phyloP scores from a whole-genome alignment of 257 asterid genomes.

The Solanum neorickii region DNA sequence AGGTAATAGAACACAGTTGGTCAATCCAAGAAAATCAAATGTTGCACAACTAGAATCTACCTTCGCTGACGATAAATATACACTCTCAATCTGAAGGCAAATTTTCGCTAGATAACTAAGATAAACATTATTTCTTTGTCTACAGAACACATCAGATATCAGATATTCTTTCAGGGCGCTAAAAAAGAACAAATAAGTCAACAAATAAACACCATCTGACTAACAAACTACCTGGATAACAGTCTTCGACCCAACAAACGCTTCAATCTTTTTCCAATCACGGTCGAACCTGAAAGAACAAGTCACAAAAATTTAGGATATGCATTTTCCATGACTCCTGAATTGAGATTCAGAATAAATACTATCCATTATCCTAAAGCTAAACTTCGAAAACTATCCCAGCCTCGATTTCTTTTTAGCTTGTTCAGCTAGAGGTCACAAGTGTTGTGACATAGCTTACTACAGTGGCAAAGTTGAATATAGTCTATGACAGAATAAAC shows the following conservation, averaged over 20 bases:
- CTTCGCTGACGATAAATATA: background rate
- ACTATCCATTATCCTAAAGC: background rate
- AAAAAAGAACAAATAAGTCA: background rate
- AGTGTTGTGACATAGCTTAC: background rate
- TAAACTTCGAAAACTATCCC: background rate
- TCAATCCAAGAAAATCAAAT: background rate
- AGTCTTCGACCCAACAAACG: slow-evolving; percentile 72
- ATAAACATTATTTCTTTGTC: background rate
- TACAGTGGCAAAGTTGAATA: background rate
- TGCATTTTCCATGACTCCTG: background rate
- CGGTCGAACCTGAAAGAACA: slow-evolving; percentile 59
- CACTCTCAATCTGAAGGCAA: background rate
- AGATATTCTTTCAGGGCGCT: background rate
- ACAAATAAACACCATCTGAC: background rate
- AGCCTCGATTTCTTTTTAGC: background rate
- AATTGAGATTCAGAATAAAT: background rate
- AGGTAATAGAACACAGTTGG: background rate
- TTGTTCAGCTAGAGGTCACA: background rate
- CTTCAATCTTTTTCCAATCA: slow-evolving; percentile 86
- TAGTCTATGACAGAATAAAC: background rate
- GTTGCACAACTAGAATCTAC: background rate
- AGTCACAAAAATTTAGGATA: background rate
- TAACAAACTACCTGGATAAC: slow-evolving; percentile 53
- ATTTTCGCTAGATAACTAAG: background rate
- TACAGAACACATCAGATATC: background rate